These are phyloP conservation scores for Leonotis leonurus DNA, from an alignment of 257 asterid genomes.

Conservation along the genomic window DNA sequence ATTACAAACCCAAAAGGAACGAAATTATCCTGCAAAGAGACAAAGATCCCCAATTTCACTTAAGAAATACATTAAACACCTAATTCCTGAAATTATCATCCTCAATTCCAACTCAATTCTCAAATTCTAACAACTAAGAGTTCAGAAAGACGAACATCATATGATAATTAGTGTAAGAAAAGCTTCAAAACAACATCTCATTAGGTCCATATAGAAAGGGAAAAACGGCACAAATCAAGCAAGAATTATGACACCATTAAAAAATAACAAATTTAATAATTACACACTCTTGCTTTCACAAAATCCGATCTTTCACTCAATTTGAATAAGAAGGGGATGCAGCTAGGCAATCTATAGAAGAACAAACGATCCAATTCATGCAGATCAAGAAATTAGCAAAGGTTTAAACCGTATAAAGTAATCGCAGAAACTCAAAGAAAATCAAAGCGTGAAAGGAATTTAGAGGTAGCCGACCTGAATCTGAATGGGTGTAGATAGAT, in stretches of 20 bases:
- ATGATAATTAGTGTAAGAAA: neutral
- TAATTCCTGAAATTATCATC: neutral
- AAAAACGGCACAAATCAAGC: neutral
- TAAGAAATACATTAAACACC: neutral
- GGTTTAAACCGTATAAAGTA: too few species aligned
- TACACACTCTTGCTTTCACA: neutral
- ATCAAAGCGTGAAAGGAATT: neutral
- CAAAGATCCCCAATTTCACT: conserved; percentile 5
- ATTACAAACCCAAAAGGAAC: neutral
- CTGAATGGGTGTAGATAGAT: neutral
- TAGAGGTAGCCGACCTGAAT: conserved; percentile 24
- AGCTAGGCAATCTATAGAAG: neutral
- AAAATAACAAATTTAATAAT: neutral
- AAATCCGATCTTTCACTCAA: conserved; percentile 9
- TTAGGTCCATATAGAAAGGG: neutral
- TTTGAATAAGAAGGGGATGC: neutral
- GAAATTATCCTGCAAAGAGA: neutral
- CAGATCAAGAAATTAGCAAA: too few species aligned
- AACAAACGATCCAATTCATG: too few species aligned
- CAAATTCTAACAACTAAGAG: neutral
- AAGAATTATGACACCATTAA: neutral
- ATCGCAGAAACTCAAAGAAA: too few species aligned
- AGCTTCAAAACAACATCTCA: neutral
- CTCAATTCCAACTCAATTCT: conserved; percentile 5
- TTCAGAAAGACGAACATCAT: too few species aligned